Base-by-base conservation (phyloP, 805 yeast genomes). In the Peterozyma toletana region DNA sequence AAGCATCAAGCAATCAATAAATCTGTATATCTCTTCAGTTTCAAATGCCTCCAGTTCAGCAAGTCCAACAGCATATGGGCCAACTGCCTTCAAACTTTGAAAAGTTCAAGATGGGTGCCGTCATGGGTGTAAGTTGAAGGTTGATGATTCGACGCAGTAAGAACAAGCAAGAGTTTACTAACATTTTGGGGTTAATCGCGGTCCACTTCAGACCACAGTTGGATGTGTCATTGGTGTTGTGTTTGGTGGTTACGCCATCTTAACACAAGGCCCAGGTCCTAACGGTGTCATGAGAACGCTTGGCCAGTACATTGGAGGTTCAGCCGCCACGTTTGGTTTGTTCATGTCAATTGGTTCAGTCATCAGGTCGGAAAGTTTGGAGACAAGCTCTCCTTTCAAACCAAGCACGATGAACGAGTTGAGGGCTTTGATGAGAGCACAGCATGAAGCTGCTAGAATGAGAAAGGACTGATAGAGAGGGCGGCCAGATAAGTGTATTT, bases 241-340 rank as follows among this genome's bases (percentile, higher is more conserved):
- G 52, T 93, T 91, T 63, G 99, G 98, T 41, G 96, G 96, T 18
- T 80, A 86, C 58, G 83, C 96, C 46, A 84, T 95, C 53, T 63
- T 88, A 51, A 90, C 89, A 45, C 82, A 85, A 53, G 99, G 99
- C 15, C 93, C 99, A n/a, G 96, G 96, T 11, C 99, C 99, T 40
- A 86, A 87, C 58, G 99, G 99, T 45, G 87, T 87, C 45, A 86
- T 93, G 82, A 83, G 96, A 68, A 91, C 97, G 1, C 70, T 93
- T 58, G 98, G 99, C 45, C 96, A 91, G 67, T 93, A 90, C 66
- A 90, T 93, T 66, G 83, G 85, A 56, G 97, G 97, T 44, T 87
- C 96, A 5, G 96, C 96, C 2, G 96, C 95, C 40, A 91, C 97
- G 10, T 91, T 93, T 65, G 97, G 97, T 35, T 75, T 91, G 54